Percentiles rank a stretch among this genome's conserved stretches.
These are phyloP conservation scores for Aspergillus japonicus DNA, from an alignment of 2,329 filamentous ascomycete species.

Conservation along the genomic window DNA sequence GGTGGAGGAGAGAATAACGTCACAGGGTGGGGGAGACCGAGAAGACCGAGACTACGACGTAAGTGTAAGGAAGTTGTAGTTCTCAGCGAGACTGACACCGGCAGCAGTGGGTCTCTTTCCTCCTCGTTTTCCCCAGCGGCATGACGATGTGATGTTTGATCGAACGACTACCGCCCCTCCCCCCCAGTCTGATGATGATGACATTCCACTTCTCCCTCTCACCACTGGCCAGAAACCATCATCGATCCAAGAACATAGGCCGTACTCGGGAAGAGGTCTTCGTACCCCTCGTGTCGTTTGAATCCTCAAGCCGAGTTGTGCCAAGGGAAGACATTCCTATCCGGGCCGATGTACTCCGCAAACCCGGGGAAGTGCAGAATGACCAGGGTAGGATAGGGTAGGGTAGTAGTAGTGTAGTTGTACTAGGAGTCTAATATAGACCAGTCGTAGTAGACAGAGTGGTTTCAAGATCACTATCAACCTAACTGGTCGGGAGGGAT, in stretches of 20 bases:
- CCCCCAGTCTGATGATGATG: neutral
- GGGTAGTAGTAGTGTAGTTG: neutral
- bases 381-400: neutral
- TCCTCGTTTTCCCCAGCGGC: neutral
- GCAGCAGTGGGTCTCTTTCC: neutral
- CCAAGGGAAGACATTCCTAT: neutral
- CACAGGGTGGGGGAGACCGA: neutral
- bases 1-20: neutral
- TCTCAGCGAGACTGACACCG: neutral
- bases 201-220: neutral
- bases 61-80: neutral
- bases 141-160: neutral
- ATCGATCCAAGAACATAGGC: too few relatives aligned
- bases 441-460: neutral
- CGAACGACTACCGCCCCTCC: neutral
- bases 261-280: too few relatives aligned
- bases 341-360: neutral
- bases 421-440: too few relatives aligned
- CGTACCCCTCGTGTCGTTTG: too few relatives aligned
- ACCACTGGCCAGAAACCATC: too few relatives aligned
- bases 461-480: too few relatives aligned
- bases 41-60: neutral
- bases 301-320: neutral
- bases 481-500: constrained; percentile 1
- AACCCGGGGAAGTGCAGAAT: neutral